Conservation (phyloP, 1,284 basidiomycete genomes). For the Cryptococcus sp. region DNA sequence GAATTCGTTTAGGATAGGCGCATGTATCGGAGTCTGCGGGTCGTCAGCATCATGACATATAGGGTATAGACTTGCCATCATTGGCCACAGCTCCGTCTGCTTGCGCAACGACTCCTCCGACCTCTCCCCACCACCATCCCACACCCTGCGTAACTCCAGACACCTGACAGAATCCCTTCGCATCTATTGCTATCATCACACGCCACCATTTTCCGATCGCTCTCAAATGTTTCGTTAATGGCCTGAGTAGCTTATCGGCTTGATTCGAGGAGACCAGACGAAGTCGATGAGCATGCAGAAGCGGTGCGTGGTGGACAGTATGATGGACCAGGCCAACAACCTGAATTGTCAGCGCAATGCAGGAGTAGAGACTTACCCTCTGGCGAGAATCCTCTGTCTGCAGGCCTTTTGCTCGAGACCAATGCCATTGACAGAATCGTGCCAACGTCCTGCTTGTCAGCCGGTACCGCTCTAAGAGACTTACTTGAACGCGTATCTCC, state of each 20-base stretch:
- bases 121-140: slow-evolving; percentile 55
- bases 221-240: slow-evolving; percentile 48
- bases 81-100: slow-evolving; percentile 47
- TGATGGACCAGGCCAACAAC: slow-evolving; percentile 42
- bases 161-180: slow-evolving; percentile 50
- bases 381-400: slow-evolving; percentile 38
- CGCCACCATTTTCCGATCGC: slow-evolving; percentile 53
- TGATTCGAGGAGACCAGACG: slow-evolving; percentile 29
- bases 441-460: slow-evolving; percentile 40
- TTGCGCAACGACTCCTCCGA: slow-evolving; percentile 48
- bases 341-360: slow-evolving; percentile 20
- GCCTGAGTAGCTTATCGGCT: slow-evolving; percentile 28
- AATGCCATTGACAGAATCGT: slow-evolving; percentile 48
- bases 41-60: slow-evolving; percentile 9
- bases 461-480: slow-evolving; percentile 10
- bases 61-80: slow-evolving; percentile 41
- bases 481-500: slow-evolving; percentile 53
- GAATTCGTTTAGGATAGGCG: slow-evolving; percentile 59
- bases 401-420: slow-evolving; percentile 45
- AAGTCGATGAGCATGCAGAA: slow-evolving; percentile 46
- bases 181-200: slow-evolving; percentile 48
- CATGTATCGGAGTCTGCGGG: slow-evolving; percentile 36
- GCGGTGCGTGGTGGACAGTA: slow-evolving; percentile 45
- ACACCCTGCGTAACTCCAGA: slow-evolving; percentile 45
- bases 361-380: slow-evolving; percentile 28